Conservation (phyloP, 306 rosid genomes). For the Gastrolobium bilobum region DNA sequence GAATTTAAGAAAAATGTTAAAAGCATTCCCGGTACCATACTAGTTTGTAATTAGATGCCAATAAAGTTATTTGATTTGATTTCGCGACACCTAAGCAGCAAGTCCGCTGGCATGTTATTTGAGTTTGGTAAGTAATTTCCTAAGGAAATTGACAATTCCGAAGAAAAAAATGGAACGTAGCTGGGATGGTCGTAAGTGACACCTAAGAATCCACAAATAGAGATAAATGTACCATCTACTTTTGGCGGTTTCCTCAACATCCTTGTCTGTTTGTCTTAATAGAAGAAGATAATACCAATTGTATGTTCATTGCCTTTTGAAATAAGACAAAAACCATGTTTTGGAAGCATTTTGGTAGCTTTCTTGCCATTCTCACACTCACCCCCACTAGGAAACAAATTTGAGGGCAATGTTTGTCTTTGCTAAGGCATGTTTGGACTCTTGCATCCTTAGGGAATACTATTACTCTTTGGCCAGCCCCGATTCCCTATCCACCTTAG, state of each 20-base stretch:
- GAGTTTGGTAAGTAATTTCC: constrained; percentile 52
- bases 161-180: constrained; percentile 37
- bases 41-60: constrained; percentile 28
- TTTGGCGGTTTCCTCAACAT: constrained; percentile 65
- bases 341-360: constrained; percentile 56
- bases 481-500: constrained; percentile 81
- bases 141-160: constrained; percentile 46
- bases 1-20: background rate
- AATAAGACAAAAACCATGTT: constrained; percentile 64
- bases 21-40: background rate
- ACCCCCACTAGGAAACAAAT: constrained; percentile 76
- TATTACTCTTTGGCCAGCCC: constrained; percentile 54
- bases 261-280: constrained; percentile 72
- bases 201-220: constrained; percentile 64
- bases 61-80: constrained; percentile 17
- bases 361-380: constrained; percentile 61
- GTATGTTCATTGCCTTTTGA: constrained; percentile 61
- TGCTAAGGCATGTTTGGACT: constrained; percentile 80
- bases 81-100: constrained; percentile 42
- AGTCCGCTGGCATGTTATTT: constrained; percentile 40
- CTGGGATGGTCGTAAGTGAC: constrained; percentile 42
- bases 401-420: constrained; percentile 71
- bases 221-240: constrained; percentile 65
- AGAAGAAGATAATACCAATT: constrained; percentile 66
- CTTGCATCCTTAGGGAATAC: constrained; percentile 65